Percentiles rank a stretch among this genome's conserved stretches.
Conservation (phyloP, 306 rosid genomes). For the Pachyrhizus erosus region DNA sequence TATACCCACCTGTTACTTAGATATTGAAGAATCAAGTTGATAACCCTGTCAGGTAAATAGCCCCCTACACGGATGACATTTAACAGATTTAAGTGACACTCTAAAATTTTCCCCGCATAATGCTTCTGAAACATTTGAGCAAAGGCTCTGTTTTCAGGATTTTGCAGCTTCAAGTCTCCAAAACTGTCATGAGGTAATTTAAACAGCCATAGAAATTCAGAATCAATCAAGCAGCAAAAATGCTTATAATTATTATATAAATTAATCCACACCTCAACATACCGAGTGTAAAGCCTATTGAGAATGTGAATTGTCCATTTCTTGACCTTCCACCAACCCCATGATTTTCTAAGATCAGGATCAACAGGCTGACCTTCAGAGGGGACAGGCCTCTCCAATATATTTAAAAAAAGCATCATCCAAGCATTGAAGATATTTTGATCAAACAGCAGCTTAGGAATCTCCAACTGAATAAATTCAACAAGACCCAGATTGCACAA, state of each 20-base stretch:
- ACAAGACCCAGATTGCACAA: slow-evolving; percentile 13
- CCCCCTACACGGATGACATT: slow-evolving; percentile 85
- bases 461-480: slow-evolving; percentile 79
- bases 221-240: neutral
- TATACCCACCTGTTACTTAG: slow-evolving; percentile 80
- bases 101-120: slow-evolving; percentile 92
- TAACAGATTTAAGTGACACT: slow-evolving; percentile 85
- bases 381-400: slow-evolving; percentile 93
- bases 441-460: slow-evolving; percentile 92
- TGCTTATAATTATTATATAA: neutral
- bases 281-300: slow-evolving; percentile 94
- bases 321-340: slow-evolving; percentile 99
- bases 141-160: slow-evolving; percentile 89
- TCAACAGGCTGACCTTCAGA: slow-evolving; percentile 90
- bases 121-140: slow-evolving; percentile 95
- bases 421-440: slow-evolving; percentile 85
- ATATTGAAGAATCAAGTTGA: slow-evolving; percentile 89
- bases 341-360: slow-evolving; percentile 83
- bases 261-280: slow-evolving; percentile 24
- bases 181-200: slow-evolving; percentile 58
- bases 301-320: slow-evolving; percentile 97
- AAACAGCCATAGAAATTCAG: slow-evolving; percentile 11
- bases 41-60: slow-evolving; percentile 94
- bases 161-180: slow-evolving; percentile 95
- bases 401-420: slow-evolving; percentile 88